Conservation (phyloP, 2,329 filamentous ascomycete genomes). For the Arthrobotrys sphaeroides region DNA sequence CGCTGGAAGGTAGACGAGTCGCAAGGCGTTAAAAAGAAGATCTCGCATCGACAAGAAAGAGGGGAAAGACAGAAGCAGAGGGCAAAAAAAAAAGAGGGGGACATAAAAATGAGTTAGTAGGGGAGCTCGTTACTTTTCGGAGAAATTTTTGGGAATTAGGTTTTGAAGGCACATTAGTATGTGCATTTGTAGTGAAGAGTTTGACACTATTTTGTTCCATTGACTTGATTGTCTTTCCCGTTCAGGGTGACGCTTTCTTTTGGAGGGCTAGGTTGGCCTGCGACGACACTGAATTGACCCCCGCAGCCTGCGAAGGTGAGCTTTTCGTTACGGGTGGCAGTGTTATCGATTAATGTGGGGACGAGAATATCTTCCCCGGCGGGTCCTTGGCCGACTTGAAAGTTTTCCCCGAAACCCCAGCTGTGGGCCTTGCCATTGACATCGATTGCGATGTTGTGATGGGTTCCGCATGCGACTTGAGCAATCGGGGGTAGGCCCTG, state of each 20-base stretch:
- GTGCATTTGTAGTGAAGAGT: background rate
- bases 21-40: background rate
- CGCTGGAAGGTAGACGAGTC: background rate
- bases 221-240: conserved; percentile 34
- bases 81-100: background rate
- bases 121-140: background rate
- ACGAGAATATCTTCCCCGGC: conserved; percentile 79
- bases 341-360: conserved; percentile 84
- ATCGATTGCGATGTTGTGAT: conserved; percentile 76
- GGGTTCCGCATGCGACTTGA: conserved; percentile 72
- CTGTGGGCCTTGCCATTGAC: conserved; percentile 74
- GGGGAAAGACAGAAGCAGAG: background rate
- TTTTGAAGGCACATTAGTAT: background rate
- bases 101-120: background rate
- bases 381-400: conserved; percentile 79
- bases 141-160: background rate
- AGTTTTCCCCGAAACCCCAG: conserved; percentile 83
- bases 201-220: conserved; percentile 27
- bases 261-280: conserved; percentile 60
- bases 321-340: conserved; percentile 77
- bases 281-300: conserved; percentile 80
- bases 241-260: conserved; percentile 43
- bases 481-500: conserved; percentile 68
- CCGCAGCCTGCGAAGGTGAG: conserved; percentile 84
- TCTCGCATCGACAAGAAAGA: background rate